These are phyloP conservation scores for Saxophila tyrrhenica DNA, from an alignment of 495 filamentous ascomycete species.

Conservation along the genomic window DNA sequence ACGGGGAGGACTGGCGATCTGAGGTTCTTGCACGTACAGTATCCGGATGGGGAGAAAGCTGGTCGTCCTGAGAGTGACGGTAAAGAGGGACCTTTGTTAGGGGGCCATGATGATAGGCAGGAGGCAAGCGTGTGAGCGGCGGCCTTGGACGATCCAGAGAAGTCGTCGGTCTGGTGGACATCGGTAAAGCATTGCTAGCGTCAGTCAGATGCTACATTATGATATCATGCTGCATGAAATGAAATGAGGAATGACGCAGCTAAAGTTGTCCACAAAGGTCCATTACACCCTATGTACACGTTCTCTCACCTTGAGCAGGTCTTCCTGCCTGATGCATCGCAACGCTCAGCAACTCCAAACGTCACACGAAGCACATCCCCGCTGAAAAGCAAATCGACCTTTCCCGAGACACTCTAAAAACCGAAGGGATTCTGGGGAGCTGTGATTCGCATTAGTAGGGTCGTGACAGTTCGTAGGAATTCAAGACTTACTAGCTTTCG, in stretches of 20 bases:
- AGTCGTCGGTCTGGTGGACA: no score
- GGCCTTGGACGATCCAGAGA: no score
- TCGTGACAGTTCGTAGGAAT: no score
- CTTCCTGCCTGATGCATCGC: no score
- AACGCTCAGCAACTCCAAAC: background rate
- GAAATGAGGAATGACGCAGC: no score
- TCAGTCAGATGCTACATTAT: no score
- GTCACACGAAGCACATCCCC: background rate
- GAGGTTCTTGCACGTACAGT: background rate
- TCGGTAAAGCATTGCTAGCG: no score
- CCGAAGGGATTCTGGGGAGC: constrained; percentile 89
- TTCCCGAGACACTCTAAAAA: constrained; percentile 40
- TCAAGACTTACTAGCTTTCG: constrained; percentile 92
- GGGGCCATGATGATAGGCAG: background rate
- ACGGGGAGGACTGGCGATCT: background rate
- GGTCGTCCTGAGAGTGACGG: background rate
- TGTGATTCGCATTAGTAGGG: no score
- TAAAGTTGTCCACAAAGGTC: background rate
- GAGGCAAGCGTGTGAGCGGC: no score
- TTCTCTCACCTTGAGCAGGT: background rate
- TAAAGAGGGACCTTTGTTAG: background rate
- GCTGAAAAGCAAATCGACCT: background rate
- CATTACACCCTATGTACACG: background rate
- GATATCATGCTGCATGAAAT: no score
- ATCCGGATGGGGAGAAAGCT: background rate